Percentiles rank a stretch among this genome's conserved stretches.
These are phyloP conservation scores for Irpex lacteus DNA, from an alignment of 1,284 basidiomycete species.

Conservation along the genomic window DNA sequence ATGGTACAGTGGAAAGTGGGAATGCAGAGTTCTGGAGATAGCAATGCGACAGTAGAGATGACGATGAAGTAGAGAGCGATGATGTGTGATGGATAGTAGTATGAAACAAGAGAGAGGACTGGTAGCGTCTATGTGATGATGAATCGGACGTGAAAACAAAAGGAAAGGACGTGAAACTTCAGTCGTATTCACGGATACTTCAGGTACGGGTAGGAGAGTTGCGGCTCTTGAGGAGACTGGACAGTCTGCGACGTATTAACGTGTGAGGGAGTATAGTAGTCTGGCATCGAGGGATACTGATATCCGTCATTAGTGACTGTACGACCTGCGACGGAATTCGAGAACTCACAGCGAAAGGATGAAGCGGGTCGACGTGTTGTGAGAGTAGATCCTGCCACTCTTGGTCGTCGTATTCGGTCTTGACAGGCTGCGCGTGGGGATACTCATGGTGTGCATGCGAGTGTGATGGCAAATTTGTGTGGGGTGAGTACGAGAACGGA, in stretches of 20 bases:
- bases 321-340: background rate
- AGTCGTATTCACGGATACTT: background rate
- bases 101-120: background rate
- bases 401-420: constrained; percentile 10
- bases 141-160: background rate
- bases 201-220: background rate
- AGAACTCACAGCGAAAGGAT: constrained; percentile 55
- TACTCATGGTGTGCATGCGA: constrained; percentile 11
- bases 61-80: background rate
- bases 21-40: no score
- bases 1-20: no score
- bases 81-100: background rate
- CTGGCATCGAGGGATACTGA: constrained; percentile 44
- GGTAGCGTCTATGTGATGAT: background rate
- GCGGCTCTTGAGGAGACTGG: background rate
- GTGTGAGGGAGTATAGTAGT: constrained; percentile 17
- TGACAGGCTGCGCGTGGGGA: constrained; percentile 21
- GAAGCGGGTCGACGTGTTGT: constrained; percentile 46
- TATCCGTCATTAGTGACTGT: background rate
- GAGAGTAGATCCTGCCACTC: constrained; percentile 30
- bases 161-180: background rate
- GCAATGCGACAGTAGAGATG: no score
- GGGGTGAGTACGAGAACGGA: background rate
- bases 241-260: background rate
- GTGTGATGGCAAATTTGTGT: background rate